A percentile compares a stretch with the other conserved stretches of the same genome.
These are phyloP conservation scores for Abortiporus biennis DNA, from an alignment of 1,284 basidiomycete species.

Conservation along the genomic window DNA sequence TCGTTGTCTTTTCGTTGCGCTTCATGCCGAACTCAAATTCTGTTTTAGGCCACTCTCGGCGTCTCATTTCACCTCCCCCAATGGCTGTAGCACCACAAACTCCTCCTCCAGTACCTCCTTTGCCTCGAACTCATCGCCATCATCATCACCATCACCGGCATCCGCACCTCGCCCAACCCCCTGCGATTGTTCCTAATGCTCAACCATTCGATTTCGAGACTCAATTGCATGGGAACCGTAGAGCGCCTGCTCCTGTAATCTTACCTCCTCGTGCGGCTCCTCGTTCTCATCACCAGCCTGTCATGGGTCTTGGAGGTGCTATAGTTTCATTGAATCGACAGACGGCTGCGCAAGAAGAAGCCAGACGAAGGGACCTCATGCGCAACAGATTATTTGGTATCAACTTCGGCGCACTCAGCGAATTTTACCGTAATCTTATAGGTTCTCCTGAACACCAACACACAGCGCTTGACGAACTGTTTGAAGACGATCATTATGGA, in stretches of 20 bases:
- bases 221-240: conserved; percentile 17
- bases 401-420: too few relatives aligned
- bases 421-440: too few relatives aligned
- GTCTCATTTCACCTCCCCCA: conserved; percentile 40
- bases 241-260: conserved; percentile 15
- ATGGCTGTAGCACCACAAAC: conserved; percentile 17
- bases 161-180: conserved; percentile 20
- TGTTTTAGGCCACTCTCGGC: conserved; percentile 7
- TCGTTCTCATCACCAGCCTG: conserved; percentile 48
- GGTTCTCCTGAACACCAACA: background rate
- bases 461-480: background rate
- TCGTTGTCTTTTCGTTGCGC: too few relatives aligned
- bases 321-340: conserved; percentile 39
- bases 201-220: conserved; percentile 42
- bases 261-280: conserved; percentile 27
- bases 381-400: too few relatives aligned
- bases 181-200: conserved; percentile 33
- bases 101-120: conserved; percentile 36
- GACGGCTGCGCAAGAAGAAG: conserved; percentile 16
- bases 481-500: background rate
- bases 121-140: conserved; percentile 16
- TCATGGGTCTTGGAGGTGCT: conserved; percentile 66
- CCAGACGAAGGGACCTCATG: conserved; percentile 9
- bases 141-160: conserved; percentile 16
- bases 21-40: too few relatives aligned